A percentile compares a stretch with the other conserved stretches of the same genome.
Evolutionary conservation across 768 basidiomycete genomes (phyloP).

Genomic region (Amanita phalloides): DNA sequence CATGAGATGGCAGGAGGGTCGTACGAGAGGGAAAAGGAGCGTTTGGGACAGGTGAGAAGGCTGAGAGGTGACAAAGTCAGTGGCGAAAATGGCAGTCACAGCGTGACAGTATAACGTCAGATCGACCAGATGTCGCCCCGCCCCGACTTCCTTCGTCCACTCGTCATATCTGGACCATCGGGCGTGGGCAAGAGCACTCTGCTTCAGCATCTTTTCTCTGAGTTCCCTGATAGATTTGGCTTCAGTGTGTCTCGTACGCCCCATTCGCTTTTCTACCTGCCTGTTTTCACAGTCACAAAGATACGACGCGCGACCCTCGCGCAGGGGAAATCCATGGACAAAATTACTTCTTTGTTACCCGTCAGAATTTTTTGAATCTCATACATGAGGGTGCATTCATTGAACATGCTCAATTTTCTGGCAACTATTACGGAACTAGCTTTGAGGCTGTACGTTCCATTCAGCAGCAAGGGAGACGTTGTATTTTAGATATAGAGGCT

Average conservation of each 20-base stretch:
- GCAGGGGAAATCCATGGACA: slow-evolving; percentile 74
- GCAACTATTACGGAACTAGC: slow-evolving; percentile 91
- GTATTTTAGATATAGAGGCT: slow-evolving; percentile 92
- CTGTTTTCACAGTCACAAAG: slow-evolving; percentile 26
- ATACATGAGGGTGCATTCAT: slow-evolving; percentile 72
- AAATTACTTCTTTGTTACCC: slow-evolving; percentile 79
- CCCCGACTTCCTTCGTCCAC: slow-evolving; percentile 50
- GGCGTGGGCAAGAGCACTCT: slow-evolving; percentile 94
- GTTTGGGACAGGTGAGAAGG: neutral
- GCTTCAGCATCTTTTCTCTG: slow-evolving; percentile 67
- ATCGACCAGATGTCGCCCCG: slow-evolving; percentile 9
- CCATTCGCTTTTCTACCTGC: slow-evolving; percentile 4
- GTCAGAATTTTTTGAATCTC: slow-evolving; percentile 61
- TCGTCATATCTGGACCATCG: slow-evolving; percentile 85
- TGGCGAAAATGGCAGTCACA: neutral
- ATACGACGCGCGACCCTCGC: slow-evolving; percentile 83
- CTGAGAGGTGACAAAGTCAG: slow-evolving; percentile 4
- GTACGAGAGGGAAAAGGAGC: slow-evolving; percentile 10
- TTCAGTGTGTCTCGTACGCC: slow-evolving; percentile 84
- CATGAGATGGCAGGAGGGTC: slow-evolving; percentile 18
- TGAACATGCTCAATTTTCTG: slow-evolving; percentile 89
- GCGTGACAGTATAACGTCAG: neutral
- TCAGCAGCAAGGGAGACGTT: slow-evolving; percentile 58
- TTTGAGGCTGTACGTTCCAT: slow-evolving; percentile 66
- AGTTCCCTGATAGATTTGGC: slow-evolving; percentile 77